A percentile compares a stretch with the other conserved stretches of the same genome.
Evolutionary conservation across 495 filamentous ascomycete species (phyloP).

Genomic region (Xylaria cubensis): DNA sequence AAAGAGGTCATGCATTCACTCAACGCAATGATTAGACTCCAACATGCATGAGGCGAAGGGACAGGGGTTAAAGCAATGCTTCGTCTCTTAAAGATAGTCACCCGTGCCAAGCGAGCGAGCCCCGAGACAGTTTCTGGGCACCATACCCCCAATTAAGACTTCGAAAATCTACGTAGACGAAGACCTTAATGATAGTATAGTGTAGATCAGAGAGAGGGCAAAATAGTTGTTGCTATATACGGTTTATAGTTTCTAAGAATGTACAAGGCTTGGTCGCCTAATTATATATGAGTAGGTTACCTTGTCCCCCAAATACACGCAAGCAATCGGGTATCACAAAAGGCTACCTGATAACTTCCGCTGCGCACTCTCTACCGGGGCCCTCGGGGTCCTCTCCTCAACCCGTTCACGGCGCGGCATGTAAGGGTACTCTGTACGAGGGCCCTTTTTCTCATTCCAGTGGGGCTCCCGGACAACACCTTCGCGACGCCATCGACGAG

Average conservation of each 20-base stretch:
- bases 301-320: background rate
- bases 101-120: background rate
- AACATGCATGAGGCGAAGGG: slow-evolving; percentile 1
- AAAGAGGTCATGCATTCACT: slow-evolving; percentile 5
- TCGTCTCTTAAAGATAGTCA: background rate
- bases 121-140: background rate
- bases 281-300: background rate
- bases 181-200: background rate
- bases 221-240: background rate
- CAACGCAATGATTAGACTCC: slow-evolving; percentile 3
- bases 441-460: slow-evolving; percentile 42
- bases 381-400: background rate
- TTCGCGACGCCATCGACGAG: slow-evolving; percentile 68
- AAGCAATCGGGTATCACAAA: background rate
- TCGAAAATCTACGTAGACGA: background rate
- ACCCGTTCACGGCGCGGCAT: background rate
- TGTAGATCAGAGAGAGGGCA: background rate
- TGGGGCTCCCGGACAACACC: slow-evolving; percentile 61
- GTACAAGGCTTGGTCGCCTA: background rate
- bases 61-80: background rate
- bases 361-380: slow-evolving; percentile 17
- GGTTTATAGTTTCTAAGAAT: background rate
- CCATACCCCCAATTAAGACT: background rate
- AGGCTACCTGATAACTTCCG: slow-evolving; percentile 19
- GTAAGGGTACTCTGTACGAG: slow-evolving; percentile 33